These are phyloP conservation scores for Nelumbo lutea DNA, from an alignment of 164 flowering plant species.

Conservation along the genomic window DNA sequence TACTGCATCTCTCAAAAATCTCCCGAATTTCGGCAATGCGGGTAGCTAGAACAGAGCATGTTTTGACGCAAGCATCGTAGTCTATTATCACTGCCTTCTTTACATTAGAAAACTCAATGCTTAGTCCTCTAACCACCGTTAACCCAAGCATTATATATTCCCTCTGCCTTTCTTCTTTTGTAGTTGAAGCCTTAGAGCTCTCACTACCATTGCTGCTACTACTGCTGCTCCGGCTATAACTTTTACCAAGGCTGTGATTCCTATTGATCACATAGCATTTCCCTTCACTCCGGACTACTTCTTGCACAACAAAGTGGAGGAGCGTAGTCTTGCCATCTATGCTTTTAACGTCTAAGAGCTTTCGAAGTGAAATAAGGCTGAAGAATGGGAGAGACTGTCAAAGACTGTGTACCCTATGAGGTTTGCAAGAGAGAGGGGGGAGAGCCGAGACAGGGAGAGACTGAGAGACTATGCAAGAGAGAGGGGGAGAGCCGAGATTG, in stretches of 20 bases:
- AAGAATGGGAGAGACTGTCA: slow-evolving; percentile 16
- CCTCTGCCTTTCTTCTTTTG: slow-evolving; percentile 43
- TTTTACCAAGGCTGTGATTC: slow-evolving; percentile 25
- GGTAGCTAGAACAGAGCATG: slow-evolving; percentile 26
- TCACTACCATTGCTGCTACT: slow-evolving; percentile 8
- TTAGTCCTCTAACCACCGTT: slow-evolving; percentile 51
- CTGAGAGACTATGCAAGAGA: too few relatives aligned
- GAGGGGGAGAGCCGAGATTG: too few relatives aligned
- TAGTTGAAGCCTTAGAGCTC: slow-evolving; percentile 6
- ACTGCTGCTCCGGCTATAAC: slow-evolving; percentile 10
- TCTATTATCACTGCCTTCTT: too few relatives aligned
- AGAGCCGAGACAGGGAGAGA: too few relatives aligned
- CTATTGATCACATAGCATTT: slow-evolving; percentile 47
- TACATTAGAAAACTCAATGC: slow-evolving; percentile 36
- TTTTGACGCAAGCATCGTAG: slow-evolving; percentile 18
- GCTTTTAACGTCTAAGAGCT: slow-evolving; percentile 73
- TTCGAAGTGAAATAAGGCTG: slow-evolving; percentile 51
- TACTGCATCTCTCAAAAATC: slow-evolving; percentile 18
- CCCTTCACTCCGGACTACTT: slow-evolving; percentile 66
- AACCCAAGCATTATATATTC: slow-evolving; percentile 58
- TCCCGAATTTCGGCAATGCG: slow-evolving; percentile 31
- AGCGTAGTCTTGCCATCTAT: slow-evolving; percentile 75
- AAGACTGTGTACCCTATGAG: too few relatives aligned
- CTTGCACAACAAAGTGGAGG: slow-evolving; percentile 24
- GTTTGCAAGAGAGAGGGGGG: too few relatives aligned